These are phyloP conservation scores for Leptodermis oblonga DNA, from an alignment of 257 asterid species.

Conservation along the genomic window DNA sequence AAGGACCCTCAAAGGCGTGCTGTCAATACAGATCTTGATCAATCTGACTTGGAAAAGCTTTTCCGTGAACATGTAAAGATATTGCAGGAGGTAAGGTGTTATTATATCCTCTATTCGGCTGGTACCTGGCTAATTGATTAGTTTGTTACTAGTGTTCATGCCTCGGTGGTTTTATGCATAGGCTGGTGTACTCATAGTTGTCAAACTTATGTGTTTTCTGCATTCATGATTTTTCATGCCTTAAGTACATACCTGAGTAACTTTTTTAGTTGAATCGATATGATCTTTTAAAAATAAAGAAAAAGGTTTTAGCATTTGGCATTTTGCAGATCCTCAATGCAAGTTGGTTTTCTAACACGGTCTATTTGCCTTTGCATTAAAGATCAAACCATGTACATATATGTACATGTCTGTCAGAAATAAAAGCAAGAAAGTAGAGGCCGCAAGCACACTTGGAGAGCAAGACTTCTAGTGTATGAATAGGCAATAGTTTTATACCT, in stretches of 20 bases:
- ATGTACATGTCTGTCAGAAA: too few relatives aligned
- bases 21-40: constrained; percentile 75
- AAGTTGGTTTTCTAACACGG: neutral
- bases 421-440: too few relatives aligned
- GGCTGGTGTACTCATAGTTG: neutral
- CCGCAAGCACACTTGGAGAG: too few relatives aligned
- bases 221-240: neutral
- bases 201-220: neutral
- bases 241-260: neutral
- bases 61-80: constrained; percentile 88
- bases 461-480: too few relatives aligned
- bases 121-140: neutral
- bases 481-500: too few relatives aligned
- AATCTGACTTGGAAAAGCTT: constrained; percentile 82
- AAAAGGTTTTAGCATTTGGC: neutral
- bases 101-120: neutral
- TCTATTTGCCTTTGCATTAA: too few relatives aligned
- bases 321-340: neutral
- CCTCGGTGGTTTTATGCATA: neutral
- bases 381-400: too few relatives aligned
- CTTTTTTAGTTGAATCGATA: neutral
- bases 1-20: constrained; percentile 98
- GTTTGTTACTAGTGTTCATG: neutral
- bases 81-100: constrained; percentile 61
- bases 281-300: too few relatives aligned